Evolutionary conservation across 1,139 yeast species (phyloP), one percentile per base, ranked within the genome.

Genomic region (Eremothecium sinecaudum): DNA sequence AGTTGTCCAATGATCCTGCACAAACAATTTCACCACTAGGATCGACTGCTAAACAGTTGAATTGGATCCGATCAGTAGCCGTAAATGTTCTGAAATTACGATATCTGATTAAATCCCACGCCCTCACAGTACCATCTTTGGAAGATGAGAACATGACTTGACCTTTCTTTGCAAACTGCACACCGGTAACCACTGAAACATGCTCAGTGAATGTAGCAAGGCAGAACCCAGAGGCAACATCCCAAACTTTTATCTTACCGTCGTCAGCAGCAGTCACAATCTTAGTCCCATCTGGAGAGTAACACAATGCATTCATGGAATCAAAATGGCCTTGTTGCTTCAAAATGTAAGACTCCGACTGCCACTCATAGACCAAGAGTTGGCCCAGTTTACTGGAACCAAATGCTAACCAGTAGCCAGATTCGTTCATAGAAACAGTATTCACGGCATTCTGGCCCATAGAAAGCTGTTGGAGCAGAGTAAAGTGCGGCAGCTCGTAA

Each of bases 241-340:
- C 98, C 98, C 98, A 90, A 13, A 90, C 82, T 56, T 90, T 90
- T 44, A 90, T 81, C 50, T 86, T 87, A 32, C 99, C 99, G 54
- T 90, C 99, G 52, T 87, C 98, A 1, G 95, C 73, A 2, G 94
- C 97, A 1, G 98, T 87, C 1, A 87, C 93, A 6, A 90, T 69
- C 46, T 87, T 70, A 2, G 94, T 73, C 0, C 98, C 98, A 61
- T 92, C 99, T 0, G 97, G 96, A 0, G 97, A 83, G 51, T 90
- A 90, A 24, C 81, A 75, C 32, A 87, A 59, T 11, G 86, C 69
- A 52, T 86, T 90, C 58, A 87, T 73, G 0, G 94, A 67, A 56
- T 90, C 98, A 53, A 83, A 90, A 60, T 90, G 98, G 9, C 98
- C 96, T 59, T 92, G 98, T 56, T 90, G 98, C 56, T 90, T 87